Evolutionary conservation across 192 early-diverging fungal genomes (phyloP), one percentile per base, ranked within the genome.

Genomic region (Podila minutissima): DNA sequence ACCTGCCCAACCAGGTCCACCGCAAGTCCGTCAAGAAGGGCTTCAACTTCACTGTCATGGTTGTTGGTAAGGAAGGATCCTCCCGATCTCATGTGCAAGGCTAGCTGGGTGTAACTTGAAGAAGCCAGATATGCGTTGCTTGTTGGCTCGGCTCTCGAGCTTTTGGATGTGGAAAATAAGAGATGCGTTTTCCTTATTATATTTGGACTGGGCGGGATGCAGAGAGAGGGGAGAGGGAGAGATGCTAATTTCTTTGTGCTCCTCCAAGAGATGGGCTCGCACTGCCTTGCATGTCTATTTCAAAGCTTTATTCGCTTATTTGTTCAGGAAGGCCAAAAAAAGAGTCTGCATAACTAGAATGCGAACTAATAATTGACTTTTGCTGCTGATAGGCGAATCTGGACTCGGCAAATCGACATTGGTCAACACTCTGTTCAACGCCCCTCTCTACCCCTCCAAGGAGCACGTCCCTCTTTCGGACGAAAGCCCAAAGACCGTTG

Each of bases 371-470:
- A 13, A 46, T 4, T 46, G 41, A 17, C 41, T 17, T 17, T 9
- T 71, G 57, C 28, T 77, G 55, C 32, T 78, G 46, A 38, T 77
- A 95, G 94, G 97, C 60, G 95, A 96, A 82, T 94, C 96, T 62
- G 98, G 98, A 50, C 87, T 98, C 28, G 98, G 98, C 64, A 99
- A 99, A 90, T 95, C 95, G 12, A 99, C 98, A 8, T 88, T 99
- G 31, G 94, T 98, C 83, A 99, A 99, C 91, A 99, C 98, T 33
- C 82, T 99, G 53, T 99, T 98, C 82, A 94, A 96, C 74, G 90
- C 95, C 41, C 90, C 91, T 59, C 88, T 99, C 20, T 94, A 95
- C 85, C 92, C 96, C n/a, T 86, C 93, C 71, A 95, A 95, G 82
- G 93, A 94, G 61, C 85, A 89, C 69, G 86, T 86, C 58, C 89